Percentiles rank a stretch among this genome's conserved stretches.
These are phyloP conservation scores for Saccharomycopsis babjevae DNA, from an alignment of 805 yeast genomes.

Conservation along the genomic window DNA sequence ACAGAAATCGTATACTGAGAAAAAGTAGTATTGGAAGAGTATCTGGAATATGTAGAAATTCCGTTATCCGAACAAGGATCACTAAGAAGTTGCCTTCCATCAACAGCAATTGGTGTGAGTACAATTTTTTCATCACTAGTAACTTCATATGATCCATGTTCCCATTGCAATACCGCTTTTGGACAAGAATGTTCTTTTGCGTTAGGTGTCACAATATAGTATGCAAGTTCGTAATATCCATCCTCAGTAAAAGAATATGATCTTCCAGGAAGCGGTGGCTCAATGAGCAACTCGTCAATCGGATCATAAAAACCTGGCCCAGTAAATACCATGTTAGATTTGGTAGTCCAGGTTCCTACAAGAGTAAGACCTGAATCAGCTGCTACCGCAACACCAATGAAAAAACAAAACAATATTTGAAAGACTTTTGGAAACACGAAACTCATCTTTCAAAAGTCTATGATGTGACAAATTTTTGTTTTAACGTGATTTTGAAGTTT, in stretches of 20 bases:
- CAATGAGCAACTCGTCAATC: conserved; percentile 84
- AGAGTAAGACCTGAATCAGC: conserved; percentile 22
- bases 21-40: conserved; percentile 55
- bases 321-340: conserved; percentile 87
- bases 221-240: conserved; percentile 85
- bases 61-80: conserved; percentile 72
- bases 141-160: conserved; percentile 75
- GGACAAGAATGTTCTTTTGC: conserved; percentile 74
- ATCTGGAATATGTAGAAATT: conserved; percentile 57
- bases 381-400: neutral
- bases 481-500: no score
- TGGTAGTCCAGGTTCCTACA: conserved; percentile 92
- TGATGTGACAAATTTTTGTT: neutral
- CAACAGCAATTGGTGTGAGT: conserved; percentile 69
- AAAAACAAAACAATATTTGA: neutral
- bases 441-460: neutral
- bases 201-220: conserved; percentile 67
- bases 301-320: conserved; percentile 97
- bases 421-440: neutral
- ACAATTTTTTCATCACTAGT: conserved; percentile 46
- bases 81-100: conserved; percentile 84
- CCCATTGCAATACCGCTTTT: conserved; percentile 68
- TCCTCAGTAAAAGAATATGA: conserved; percentile 88
- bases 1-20: conserved; percentile 47
- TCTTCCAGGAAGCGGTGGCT: conserved; percentile 93